Percentiles rank a stretch among this genome's conserved stretches.
phyloP scores from a whole-genome alignment of 148 eudicot genomes.

The Vaccinium macrocarpon region DNA sequence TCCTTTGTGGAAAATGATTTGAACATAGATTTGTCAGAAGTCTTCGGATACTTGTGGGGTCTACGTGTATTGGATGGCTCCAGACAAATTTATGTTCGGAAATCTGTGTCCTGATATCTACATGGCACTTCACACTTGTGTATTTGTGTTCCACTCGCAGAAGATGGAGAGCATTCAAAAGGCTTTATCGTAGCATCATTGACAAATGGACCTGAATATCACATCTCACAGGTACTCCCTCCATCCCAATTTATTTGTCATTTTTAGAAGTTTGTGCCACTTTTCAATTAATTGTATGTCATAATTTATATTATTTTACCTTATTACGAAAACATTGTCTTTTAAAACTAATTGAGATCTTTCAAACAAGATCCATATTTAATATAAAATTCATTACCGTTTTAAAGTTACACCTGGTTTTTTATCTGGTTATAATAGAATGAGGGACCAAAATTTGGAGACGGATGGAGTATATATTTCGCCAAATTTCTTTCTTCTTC shows the following conservation, averaged over 20 bases:
- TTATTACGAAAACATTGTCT: too few relatives aligned
- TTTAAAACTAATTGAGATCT: too few relatives aligned
- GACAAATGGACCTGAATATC: slow-evolving; percentile 34
- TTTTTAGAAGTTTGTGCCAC: too few relatives aligned
- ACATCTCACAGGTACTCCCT: slow-evolving; percentile 29
- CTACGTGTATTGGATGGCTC: neutral
- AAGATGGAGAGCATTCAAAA: slow-evolving; percentile 11
- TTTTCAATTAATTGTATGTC: too few relatives aligned
- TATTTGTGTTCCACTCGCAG: slow-evolving; percentile 11
- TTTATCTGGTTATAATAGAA: too few relatives aligned
- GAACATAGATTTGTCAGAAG: neutral
- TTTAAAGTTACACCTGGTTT: too few relatives aligned
- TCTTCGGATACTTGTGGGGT: neutral
- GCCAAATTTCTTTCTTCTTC: neutral
- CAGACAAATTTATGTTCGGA: neutral
- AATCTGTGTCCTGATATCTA: neutral
- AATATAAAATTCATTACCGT: too few relatives aligned
- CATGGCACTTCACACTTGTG: neutral
- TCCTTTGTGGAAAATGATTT: neutral
- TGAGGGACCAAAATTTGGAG: too few relatives aligned
- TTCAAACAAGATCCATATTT: too few relatives aligned
- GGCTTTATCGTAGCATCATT: slow-evolving; percentile 34
- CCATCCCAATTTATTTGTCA: too few relatives aligned
- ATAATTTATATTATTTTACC: too few relatives aligned
- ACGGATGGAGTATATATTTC: neutral